These are phyloP conservation scores for Fomitopsis palustris DNA, from an alignment of 1,284 basidiomycete species.

Conservation along the genomic window DNA sequence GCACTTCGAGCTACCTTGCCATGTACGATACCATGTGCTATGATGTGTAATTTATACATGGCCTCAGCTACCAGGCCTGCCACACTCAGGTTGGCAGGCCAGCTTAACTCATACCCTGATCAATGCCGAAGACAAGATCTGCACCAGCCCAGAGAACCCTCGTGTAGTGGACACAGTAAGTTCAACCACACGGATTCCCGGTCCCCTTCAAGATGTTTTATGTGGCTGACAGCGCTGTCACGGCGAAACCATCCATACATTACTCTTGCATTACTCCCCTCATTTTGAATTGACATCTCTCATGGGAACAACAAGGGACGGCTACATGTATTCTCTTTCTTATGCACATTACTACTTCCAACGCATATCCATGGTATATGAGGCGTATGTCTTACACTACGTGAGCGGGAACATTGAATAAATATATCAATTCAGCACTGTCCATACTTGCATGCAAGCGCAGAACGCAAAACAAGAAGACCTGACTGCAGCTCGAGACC, in stretches of 20 bases:
- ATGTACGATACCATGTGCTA: neutral
- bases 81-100: too few relatives aligned
- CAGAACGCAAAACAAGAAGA: neutral
- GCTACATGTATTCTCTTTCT: neutral
- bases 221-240: too few relatives aligned
- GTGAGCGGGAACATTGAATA: constrained; percentile 1
- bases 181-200: too few relatives aligned
- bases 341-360: neutral
- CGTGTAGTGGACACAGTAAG: too few relatives aligned
- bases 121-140: too few relatives aligned
- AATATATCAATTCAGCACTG: constrained; percentile 7
- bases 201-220: too few relatives aligned
- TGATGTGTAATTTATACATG: neutral
- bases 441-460: constrained; percentile 1
- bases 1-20: too few relatives aligned
- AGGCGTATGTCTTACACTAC: neutral
- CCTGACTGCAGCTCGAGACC: too few relatives aligned
- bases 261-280: neutral
- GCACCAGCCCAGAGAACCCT: too few relatives aligned
- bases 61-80: neutral
- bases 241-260: neutral
- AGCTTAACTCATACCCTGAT: too few relatives aligned
- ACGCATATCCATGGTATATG: constrained; percentile 7
- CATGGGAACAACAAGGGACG: too few relatives aligned
- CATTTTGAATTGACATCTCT: too few relatives aligned